Evolutionary conservation across 2,329 filamentous ascomycete genomes (phyloP), one percentile per base, ranked within the genome.

Genomic region (Fusarium marasasianum): DNA sequence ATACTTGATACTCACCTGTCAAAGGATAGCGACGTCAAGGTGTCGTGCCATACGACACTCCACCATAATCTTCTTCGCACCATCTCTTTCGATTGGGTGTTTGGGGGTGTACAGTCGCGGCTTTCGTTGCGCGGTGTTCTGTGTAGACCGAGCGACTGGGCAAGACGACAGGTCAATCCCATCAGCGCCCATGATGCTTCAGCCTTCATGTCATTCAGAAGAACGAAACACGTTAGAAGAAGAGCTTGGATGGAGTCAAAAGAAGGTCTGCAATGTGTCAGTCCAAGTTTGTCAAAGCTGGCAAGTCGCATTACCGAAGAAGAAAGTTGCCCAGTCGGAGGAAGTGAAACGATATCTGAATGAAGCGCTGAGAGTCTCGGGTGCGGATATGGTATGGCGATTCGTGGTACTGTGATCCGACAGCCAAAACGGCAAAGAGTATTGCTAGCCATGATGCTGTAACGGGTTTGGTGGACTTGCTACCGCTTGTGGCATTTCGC

Each of bases 161-260:
- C 90, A n/a, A 92, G 84, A 33, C 90, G 86, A 69, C 90, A 91
- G 1, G 90, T 91, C 50, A 92, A 85, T 2, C 90, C 90, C 57
- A 91, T 86, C 60, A 92, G 79, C 0, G 90, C 90, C 90, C 90
- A 92, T 1, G 90, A 91, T 1, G 89, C 90, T 76, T 92, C 90
- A 3, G 90, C 90, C 77, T 92, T 92, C 90, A 92, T 92, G 67
- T 92, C 90, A 73, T 92, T 92, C 33, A 91, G 82, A 5, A 92
- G 83, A 6, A 91, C 90, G 71, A 92, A 91, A 37, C 89, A 87
- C 8, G 89, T 89, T 48, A 92, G 85, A 3, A 92, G 82, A 45
- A 92, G 81, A 2, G 90, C 90, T 78, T 92, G 90, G 33, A 92
- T 90, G 9, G 90, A 91, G 78, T 92, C 90, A 44, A 92, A 86